Evolutionary conservation across 805 yeast species (phyloP).

Genomic region (Starmerella lactis-condensi): DNA sequence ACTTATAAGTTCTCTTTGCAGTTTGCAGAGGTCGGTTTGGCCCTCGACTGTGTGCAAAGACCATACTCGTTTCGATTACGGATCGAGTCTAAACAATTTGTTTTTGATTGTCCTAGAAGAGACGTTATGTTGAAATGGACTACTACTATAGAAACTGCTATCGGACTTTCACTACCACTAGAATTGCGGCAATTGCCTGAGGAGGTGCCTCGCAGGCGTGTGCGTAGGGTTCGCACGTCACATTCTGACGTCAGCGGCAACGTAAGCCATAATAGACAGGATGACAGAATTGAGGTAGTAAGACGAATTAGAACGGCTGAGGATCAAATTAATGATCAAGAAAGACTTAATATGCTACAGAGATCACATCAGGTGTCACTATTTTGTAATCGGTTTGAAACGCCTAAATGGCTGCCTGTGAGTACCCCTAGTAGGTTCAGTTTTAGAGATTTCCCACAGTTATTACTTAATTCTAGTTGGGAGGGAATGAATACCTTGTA

Average conservation of each 20-base stretch:
- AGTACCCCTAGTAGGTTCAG: constrained; percentile 10
- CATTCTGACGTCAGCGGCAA: constrained; percentile 5
- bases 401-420: constrained; percentile 11
- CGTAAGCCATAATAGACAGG: not conserved
- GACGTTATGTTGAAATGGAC: constrained; percentile 67
- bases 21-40: constrained; percentile 66
- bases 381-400: not conserved
- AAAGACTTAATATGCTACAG: not conserved
- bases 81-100: constrained; percentile 64
- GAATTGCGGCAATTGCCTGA: constrained; percentile 52
- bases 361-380: not conserved
- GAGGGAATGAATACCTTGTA: constrained; percentile 13
- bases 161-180: constrained; percentile 62
- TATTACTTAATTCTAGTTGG: constrained; percentile 10
- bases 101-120: constrained; percentile 43
- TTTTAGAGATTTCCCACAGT: constrained; percentile 15
- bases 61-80: constrained; percentile 34
- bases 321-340: not conserved
- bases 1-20: constrained; percentile 45
- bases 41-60: constrained; percentile 62
- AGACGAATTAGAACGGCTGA: not conserved
- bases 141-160: constrained; percentile 49
- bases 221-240: constrained; percentile 10
- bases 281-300: not conserved
- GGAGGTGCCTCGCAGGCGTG: constrained; percentile 23